Conservation (phyloP, 148 eudicot species). For the Silene conica region DNA sequence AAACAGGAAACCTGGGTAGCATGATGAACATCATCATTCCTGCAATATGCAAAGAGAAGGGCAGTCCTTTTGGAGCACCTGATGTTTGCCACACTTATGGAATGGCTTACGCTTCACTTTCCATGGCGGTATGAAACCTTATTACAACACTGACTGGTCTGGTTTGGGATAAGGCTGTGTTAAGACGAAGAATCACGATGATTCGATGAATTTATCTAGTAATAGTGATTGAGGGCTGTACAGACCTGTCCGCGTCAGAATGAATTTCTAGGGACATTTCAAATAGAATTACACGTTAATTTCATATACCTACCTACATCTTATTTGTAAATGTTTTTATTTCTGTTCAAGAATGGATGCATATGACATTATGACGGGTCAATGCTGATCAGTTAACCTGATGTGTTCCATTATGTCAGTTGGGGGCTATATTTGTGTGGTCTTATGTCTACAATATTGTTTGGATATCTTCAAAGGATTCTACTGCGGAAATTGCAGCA, state of each 20-base stretch:
- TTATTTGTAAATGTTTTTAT: no score
- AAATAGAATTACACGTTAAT: no score
- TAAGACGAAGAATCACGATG: no score
- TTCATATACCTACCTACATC: no score
- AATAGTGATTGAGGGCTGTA: no score
- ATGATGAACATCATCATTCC: slow-evolving; percentile 72
- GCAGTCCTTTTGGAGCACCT: slow-evolving; percentile 75
- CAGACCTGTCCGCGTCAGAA: no score
- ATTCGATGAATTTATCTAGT: no score
- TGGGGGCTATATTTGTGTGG: slow-evolving; percentile 81
- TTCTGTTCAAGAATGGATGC: neutral
- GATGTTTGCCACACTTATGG: slow-evolving; percentile 55
- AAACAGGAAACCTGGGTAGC: slow-evolving; percentile 87
- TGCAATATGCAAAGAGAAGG: slow-evolving; percentile 85
- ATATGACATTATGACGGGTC: neutral
- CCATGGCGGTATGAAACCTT: slow-evolving; percentile 62
- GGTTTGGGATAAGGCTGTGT: no score
- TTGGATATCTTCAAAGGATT: slow-evolving; percentile 39
- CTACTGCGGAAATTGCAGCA: neutral
- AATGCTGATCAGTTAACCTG: neutral
- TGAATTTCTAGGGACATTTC: no score
- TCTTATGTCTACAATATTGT: slow-evolving; percentile 74
- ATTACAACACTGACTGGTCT: no score
- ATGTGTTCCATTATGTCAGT: slow-evolving; percentile 30
- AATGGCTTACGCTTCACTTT: slow-evolving; percentile 76